phyloP scores from a whole-genome alignment of 2,329 filamentous ascomycete species.

The Purpureocillium lavendulum region DNA sequence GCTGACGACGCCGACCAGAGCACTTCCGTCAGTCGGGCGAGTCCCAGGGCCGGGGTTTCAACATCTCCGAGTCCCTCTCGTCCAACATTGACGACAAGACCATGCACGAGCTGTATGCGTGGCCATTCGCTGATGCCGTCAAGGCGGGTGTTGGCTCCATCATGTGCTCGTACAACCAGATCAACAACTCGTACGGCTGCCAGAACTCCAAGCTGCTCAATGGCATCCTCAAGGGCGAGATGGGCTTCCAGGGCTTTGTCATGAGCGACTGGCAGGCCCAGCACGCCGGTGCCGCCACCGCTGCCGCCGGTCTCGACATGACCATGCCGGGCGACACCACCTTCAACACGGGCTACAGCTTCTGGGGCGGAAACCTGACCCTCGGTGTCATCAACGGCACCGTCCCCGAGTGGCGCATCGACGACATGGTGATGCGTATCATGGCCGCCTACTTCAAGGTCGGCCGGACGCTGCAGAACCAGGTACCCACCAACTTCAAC shows the following conservation, averaged over 20 bases:
- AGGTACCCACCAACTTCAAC: constrained; percentile 66
- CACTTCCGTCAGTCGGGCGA: constrained; percentile 60
- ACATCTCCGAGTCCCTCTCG: constrained; percentile 52
- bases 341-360: constrained; percentile 66
- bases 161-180: constrained; percentile 66
- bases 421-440: constrained; percentile 87
- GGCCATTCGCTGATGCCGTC: constrained; percentile 70
- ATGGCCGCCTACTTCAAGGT: constrained; percentile 64
- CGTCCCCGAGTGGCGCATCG: constrained; percentile 75
- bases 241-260: constrained; percentile 75
- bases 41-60: constrained; percentile 43
- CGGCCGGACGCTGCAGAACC: constrained; percentile 39
- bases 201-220: constrained; percentile 74
- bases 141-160: constrained; percentile 55
- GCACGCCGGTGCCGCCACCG: constrained; percentile 57
- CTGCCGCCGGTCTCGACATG: constrained; percentile 74
- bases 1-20: constrained; percentile 33
- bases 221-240: constrained; percentile 66
- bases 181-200: constrained; percentile 75
- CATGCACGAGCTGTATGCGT: constrained; percentile 67
- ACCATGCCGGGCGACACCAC: constrained; percentile 77
- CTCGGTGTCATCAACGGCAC: constrained; percentile 84
- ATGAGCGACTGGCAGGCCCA: constrained; percentile 77
- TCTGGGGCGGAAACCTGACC: constrained; percentile 83
- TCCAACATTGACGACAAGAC: constrained; percentile 65